phyloP scores from a whole-genome alignment of 2,329 filamentous ascomycete species.

The Hypocrella siamensis region DNA sequence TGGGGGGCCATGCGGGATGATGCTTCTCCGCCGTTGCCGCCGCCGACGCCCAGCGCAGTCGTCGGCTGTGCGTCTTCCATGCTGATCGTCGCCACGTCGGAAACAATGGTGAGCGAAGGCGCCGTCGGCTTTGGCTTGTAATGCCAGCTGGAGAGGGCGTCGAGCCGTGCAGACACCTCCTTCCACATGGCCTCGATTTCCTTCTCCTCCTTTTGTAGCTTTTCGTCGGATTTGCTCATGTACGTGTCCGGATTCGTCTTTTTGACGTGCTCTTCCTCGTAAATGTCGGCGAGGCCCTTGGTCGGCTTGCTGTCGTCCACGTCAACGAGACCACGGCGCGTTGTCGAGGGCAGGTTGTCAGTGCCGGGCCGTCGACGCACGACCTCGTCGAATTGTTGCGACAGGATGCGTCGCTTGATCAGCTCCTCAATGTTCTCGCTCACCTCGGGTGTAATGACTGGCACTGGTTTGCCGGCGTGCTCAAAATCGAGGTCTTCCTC shows the following conservation, averaged over 20 bases:
- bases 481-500: constrained; percentile 96
- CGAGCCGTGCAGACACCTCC: constrained; percentile 63
- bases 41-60: constrained; percentile 57
- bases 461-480: constrained; percentile 83
- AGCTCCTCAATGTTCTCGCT: constrained; percentile 85
- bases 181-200: constrained; percentile 77
- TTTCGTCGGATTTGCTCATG: constrained; percentile 69
- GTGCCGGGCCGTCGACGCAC: constrained; percentile 66
- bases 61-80: constrained; percentile 94
- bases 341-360: constrained; percentile 40
- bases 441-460: constrained; percentile 81
- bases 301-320: constrained; percentile 78
- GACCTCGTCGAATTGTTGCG: constrained; percentile 85
- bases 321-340: constrained; percentile 59
- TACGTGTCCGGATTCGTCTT: constrained; percentile 62
- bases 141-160: constrained; percentile 84
- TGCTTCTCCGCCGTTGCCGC: constrained; percentile 47
- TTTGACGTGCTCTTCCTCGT: constrained; percentile 83
- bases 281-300: constrained; percentile 78
- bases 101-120: constrained; percentile 70
- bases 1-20: constrained; percentile 77
- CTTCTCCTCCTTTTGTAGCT: constrained; percentile 63
- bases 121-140: constrained; percentile 82
- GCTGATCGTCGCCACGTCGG: constrained; percentile 77
- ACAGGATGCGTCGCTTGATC: constrained; percentile 83